phyloP scores from a whole-genome alignment of 176 grass and related monocot species.

The Triticum monococcum region DNA sequence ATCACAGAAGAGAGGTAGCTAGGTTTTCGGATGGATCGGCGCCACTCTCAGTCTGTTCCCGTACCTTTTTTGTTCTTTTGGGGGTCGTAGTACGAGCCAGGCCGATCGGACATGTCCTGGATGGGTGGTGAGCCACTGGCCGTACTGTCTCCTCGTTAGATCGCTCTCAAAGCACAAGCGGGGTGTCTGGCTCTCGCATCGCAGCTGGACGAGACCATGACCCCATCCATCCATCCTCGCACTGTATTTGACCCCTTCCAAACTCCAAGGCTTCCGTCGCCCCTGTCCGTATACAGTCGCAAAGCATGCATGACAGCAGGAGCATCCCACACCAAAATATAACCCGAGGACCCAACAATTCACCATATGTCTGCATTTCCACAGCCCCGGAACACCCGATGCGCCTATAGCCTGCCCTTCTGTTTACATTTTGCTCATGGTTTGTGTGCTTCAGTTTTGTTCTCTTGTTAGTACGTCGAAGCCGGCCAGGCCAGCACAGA shows the following conservation, averaged over 20 bases:
- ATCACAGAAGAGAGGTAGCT: not conserved
- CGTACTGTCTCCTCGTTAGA: not conserved
- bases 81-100: not conserved
- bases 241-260: not conserved
- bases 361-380: conserved; percentile 34
- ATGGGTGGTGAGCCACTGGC: not conserved
- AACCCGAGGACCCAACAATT: not conserved
- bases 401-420: not conserved
- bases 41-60: not conserved
- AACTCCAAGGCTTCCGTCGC: not conserved
- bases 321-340: not conserved
- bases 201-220: conserved; percentile 10
- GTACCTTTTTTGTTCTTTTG: not conserved
- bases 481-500: not conserved
- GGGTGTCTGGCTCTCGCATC: not conserved
- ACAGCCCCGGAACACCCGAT: not conserved
- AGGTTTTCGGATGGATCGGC: not conserved
- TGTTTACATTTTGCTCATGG: not conserved
- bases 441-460: not conserved
- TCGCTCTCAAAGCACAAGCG: not conserved
- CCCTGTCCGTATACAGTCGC: not conserved
- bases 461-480: not conserved
- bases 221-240: not conserved
- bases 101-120: not conserved
- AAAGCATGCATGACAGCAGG: not conserved